Conservation (phyloP, 306 rosid genomes). For the Alnus rubra region DNA sequence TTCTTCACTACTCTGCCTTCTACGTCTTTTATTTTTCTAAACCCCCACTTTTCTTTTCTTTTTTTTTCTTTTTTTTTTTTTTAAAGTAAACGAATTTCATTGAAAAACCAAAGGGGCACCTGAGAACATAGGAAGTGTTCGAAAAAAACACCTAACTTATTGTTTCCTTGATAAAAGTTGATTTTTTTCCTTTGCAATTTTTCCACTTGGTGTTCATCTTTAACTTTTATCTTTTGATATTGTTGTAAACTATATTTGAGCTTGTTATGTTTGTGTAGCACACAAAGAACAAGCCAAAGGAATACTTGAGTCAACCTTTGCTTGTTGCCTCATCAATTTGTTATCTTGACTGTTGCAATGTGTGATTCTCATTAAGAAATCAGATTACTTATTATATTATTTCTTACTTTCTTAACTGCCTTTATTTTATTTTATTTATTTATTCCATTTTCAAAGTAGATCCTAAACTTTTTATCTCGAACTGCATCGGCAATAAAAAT, state of each 20-base stretch:
- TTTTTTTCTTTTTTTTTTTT: background rate
- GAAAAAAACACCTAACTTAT: background rate
- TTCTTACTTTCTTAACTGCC: background rate
- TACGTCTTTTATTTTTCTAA: constrained; percentile 17
- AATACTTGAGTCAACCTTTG: background rate
- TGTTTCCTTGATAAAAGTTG: background rate
- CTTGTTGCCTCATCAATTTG: background rate
- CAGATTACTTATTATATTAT: background rate
- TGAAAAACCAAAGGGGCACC: no score
- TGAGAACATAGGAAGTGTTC: no score
- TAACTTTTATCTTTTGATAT: background rate
- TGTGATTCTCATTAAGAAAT: background rate
- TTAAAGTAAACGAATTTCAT: no score
- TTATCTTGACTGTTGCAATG: background rate
- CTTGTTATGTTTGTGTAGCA: background rate
- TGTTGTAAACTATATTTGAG: background rate
- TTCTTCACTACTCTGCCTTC: constrained; percentile 4
- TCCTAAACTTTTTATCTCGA: background rate
- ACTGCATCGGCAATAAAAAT: background rate
- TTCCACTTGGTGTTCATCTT: background rate
- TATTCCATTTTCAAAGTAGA: background rate
- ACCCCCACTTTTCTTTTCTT: no score
- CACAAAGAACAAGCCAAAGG: background rate
- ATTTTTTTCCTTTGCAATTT: background rate
- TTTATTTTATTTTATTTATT: background rate